Percentiles rank a stretch among this genome's conserved stretches.
Conservation (phyloP, 2,329 filamentous ascomycete species). For the Fusarium longipes region DNA sequence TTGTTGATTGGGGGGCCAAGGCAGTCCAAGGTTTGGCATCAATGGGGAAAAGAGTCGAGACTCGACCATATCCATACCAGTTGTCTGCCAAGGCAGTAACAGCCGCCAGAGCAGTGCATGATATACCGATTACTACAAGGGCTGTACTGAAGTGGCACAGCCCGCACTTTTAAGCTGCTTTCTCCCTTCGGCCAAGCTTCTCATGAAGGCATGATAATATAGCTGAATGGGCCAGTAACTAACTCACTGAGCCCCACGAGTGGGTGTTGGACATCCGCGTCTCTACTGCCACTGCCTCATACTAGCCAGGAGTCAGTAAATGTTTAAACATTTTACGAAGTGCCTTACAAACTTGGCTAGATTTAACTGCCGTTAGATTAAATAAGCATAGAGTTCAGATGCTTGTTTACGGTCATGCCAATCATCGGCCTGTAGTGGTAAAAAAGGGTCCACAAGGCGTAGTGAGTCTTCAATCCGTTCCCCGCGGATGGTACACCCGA, state of each 20-base stretch:
- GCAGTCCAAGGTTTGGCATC: constrained; percentile 8
- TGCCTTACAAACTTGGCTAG: not conserved
- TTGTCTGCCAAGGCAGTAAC: constrained; percentile 23
- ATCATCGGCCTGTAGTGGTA: not conserved
- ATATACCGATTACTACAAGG: not conserved
- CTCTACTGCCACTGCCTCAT: not conserved
- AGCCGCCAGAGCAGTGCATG: constrained; percentile 2
- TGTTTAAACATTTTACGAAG: not conserved
- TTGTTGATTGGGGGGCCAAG: constrained; percentile 5
- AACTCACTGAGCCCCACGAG: too few species aligned
- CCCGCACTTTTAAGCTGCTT: not conserved
- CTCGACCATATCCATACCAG: not conserved
- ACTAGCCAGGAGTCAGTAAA: not conserved
- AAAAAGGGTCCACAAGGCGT: not conserved
- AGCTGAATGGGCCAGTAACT: not conserved
- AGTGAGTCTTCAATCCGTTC: not conserved
- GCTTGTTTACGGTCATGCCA: constrained; percentile 11
- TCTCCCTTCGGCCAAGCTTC: not conserved
- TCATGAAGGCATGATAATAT: not conserved
- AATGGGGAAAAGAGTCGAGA: not conserved
- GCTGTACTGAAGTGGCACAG: not conserved
- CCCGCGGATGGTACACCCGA: not conserved
- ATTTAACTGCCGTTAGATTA: not conserved
- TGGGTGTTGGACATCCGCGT: not conserved
- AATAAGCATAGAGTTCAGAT: not conserved